phyloP scores from a whole-genome alignment of 1,284 basidiomycete species.

The Athelia sp. region DNA sequence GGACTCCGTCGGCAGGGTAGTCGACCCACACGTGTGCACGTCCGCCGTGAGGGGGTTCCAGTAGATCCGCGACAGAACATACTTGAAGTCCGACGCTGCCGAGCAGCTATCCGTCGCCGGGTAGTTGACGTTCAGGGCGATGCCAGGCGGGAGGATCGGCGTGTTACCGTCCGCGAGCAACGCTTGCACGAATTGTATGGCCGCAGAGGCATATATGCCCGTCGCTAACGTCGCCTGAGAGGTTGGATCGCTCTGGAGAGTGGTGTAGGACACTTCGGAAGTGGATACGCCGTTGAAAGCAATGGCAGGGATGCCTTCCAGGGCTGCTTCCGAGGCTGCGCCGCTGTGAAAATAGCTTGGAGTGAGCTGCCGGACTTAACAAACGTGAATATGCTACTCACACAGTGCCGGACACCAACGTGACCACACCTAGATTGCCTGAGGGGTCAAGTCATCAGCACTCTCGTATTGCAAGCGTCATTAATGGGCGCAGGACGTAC shows the following conservation, averaged over 20 bases:
- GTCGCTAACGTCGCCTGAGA: constrained; percentile 30
- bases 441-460: not conserved
- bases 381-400: constrained; percentile 20
- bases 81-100: constrained; percentile 30
- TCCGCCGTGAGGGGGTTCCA: constrained; percentile 26
- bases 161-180: constrained; percentile 22
- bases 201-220: constrained; percentile 36
- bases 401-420: constrained; percentile 42
- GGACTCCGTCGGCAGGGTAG: constrained; percentile 35
- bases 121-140: constrained; percentile 49
- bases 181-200: constrained; percentile 31
- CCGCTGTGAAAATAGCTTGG: constrained; percentile 27
- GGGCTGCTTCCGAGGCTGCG: constrained; percentile 40
- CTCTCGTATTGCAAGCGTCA: no score
- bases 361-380: not conserved
- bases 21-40: constrained; percentile 36
- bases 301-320: constrained; percentile 42
- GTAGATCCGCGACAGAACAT: constrained; percentile 38
- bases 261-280: constrained; percentile 40
- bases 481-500: constrained; percentile 20
- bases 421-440: constrained; percentile 35
- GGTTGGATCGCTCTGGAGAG: constrained; percentile 29
- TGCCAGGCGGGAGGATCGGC: constrained; percentile 31
- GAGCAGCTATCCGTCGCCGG: constrained; percentile 23
- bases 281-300: constrained; percentile 42